Evolutionary conservation across 768 basidiomycete species (phyloP).

Genomic region (Thelephora ganbajun): DNA sequence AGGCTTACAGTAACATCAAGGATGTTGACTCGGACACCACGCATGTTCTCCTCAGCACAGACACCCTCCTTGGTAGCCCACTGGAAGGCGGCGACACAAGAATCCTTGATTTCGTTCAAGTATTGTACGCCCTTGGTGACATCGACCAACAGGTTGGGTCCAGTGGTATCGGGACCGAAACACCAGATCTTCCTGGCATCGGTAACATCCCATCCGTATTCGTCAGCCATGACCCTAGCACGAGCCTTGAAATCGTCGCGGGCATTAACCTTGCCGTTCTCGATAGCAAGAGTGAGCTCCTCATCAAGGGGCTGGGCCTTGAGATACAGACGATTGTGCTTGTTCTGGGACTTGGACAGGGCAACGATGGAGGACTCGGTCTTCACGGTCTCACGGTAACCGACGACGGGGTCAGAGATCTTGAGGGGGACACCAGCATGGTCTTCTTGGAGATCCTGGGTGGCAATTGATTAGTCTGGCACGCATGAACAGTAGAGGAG

Average conservation of each 20-base stretch:
- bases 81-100: constrained; percentile 97
- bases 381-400: constrained; percentile 95
- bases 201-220: constrained; percentile 96
- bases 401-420: constrained; percentile 95
- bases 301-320: constrained; percentile 92
- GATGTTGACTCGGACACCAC: constrained; percentile 92
- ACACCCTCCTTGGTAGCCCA: constrained; percentile 99
- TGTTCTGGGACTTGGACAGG: constrained; percentile 98
- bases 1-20: constrained; percentile 80
- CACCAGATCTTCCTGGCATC: constrained; percentile 99
- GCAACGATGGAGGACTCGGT: constrained; percentile 92
- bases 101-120: constrained; percentile 99
- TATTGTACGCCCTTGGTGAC: constrained; percentile 99
- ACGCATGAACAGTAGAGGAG: background rate
- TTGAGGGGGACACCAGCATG: constrained; percentile 99
- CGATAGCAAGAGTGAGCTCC: constrained; percentile 88
- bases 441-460: constrained; percentile 94
- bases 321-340: constrained; percentile 96
- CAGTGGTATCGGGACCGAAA: constrained; percentile 97
- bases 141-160: constrained; percentile 93
- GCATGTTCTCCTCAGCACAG: constrained; percentile 95
- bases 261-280: constrained; percentile 67
- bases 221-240: constrained; percentile 91
- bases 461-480: constrained; percentile 1
- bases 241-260: constrained; percentile 98